phyloP scores from a whole-genome alignment of 164 flowering plant species.

The Tetrastigma voinierianum region DNA sequence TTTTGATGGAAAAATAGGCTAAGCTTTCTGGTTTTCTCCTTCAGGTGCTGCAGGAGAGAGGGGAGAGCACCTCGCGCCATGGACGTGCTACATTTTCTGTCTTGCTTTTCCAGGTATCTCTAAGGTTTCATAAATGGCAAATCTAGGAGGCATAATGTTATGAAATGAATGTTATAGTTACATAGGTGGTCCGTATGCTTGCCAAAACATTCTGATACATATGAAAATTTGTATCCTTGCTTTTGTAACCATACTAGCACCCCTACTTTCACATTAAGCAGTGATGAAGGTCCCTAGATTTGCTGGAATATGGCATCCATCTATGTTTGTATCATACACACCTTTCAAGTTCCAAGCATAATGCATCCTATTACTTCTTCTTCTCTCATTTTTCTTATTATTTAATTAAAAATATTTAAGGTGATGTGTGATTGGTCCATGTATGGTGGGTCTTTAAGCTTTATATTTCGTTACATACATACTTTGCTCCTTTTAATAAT shows the following conservation, averaged over 20 bases:
- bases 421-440: too few species aligned
- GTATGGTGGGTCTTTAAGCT: too few species aligned
- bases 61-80: constrained; percentile 99
- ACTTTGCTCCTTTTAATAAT: background rate
- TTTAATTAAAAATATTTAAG: too few species aligned
- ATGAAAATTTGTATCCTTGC: constrained; percentile 3
- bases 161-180: too few species aligned
- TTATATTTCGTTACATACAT: too few species aligned
- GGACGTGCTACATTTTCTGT: constrained; percentile 99
- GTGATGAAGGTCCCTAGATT: background rate
- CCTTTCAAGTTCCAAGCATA: too few species aligned
- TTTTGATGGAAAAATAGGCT: background rate
- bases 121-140: background rate
- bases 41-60: constrained; percentile 97
- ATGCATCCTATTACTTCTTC: too few species aligned
- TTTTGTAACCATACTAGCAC: background rate
- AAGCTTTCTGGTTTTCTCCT: constrained; percentile 6
- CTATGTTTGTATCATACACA: background rate
- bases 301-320: background rate
- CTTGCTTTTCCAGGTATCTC: constrained; percentile 86
- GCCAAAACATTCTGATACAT: background rate
- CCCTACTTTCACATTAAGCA: background rate
- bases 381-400: too few species aligned
- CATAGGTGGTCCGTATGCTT: background rate
- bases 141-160: background rate